Evolutionary conservation across 768 basidiomycete genomes (phyloP).

Genomic region (Tubosaeta brunneosetosa): DNA sequence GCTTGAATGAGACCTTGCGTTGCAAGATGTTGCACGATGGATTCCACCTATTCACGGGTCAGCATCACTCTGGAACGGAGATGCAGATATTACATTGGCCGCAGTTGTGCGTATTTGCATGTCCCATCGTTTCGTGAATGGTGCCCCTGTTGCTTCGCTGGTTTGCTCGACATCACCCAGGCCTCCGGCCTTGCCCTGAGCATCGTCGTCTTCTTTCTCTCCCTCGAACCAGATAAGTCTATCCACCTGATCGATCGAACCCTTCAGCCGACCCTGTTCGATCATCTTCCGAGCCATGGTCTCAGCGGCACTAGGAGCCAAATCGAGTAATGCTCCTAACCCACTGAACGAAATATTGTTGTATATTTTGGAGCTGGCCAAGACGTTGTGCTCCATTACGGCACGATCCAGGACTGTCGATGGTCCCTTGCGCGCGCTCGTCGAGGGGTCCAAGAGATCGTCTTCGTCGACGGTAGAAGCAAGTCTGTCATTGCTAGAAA

Average conservation of each 20-base stretch:
- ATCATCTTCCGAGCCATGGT: conserved; percentile 99
- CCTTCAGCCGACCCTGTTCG: conserved; percentile 90
- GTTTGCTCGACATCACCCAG: conserved; percentile 83
- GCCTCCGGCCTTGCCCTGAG: conserved; percentile 92
- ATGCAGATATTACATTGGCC: conserved; percentile 58
- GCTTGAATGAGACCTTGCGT: conserved; percentile 60
- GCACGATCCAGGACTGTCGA: conserved; percentile 95
- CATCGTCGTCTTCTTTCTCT: conserved; percentile 80
- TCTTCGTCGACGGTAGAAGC: conserved; percentile 64
- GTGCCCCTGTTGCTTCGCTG: conserved; percentile 82
- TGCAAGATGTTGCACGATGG: conserved; percentile 78
- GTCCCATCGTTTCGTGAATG: conserved; percentile 95
- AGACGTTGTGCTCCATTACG: conserved; percentile 97
- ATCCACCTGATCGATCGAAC: conserved; percentile 94
- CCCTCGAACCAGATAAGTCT: conserved; percentile 92
- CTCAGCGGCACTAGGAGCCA: conserved; percentile 91
- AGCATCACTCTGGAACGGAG: neutral
- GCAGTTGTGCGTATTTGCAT: conserved; percentile 86
- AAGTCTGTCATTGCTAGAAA: conserved; percentile 77
- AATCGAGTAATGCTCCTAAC: conserved; percentile 82
- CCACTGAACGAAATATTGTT: conserved; percentile 96
- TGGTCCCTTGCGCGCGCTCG: conserved; percentile 83
- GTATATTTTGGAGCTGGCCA: conserved; percentile 95
- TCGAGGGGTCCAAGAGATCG: conserved; percentile 46
- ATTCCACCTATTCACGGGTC: conserved; percentile 57